Base-by-base conservation (phyloP, 2,329 filamentous ascomycete species). In the Fusarium haematococcum region DNA sequence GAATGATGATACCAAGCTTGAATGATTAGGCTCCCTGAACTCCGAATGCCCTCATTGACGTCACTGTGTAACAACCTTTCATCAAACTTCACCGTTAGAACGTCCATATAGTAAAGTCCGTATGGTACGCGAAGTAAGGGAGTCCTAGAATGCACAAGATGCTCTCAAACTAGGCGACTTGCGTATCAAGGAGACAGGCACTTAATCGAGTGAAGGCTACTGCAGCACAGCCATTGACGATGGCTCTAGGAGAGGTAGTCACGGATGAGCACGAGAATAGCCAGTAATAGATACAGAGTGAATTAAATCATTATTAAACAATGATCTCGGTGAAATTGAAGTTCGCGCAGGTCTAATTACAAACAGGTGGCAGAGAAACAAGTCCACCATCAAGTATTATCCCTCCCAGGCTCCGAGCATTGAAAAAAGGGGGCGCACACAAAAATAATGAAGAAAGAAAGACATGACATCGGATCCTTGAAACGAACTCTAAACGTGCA, bases 291-390 rank as follows among this genome's bases (percentile, higher is more conserved):
- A 56, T 56, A 52, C 68, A 71, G 39, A 62, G 25, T 71, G 57
- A 48, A 65, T 60, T 70, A 70, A 60, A 33, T 37, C 20, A 56
- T 58, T 57, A 57, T 69, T 61, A 52, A 27, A 48, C 43, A 52
- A 64, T 52, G 67, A 70, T 33, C 69, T 65, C 63, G 32, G 54
- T 61, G 50, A 25, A 67, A 70, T 63, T 70, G 50, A 63, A 66
- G 39, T 57, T 62, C 20, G 62, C 41, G 39, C 60, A 67, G 65
- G 60, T 67, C 59, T 69, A 71, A 75, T 41, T 71, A 72, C 71
- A 75, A 69, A 48, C 56, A 52, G 52, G 62, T 60, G 71, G 57
- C 50, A 71, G 18, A 45, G 58, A 69, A 41, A 48, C 57, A 60
- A 56, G 62, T 56, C 67, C 67, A 63, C 71, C 43, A 50, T 23